Conservation (phyloP, 306 rosid species). For the Gastrolobium bilobum region DNA sequence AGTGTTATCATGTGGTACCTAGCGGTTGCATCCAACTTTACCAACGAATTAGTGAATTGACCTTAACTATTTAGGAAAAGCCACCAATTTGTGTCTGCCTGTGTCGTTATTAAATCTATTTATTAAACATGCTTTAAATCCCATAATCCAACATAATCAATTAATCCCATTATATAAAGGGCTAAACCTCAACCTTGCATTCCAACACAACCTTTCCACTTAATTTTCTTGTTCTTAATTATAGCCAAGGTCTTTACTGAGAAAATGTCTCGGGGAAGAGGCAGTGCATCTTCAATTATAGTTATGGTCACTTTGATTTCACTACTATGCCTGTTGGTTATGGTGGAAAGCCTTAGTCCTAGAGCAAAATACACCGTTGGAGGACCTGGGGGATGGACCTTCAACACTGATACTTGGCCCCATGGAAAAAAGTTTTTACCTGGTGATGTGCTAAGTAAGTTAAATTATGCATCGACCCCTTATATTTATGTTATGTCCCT, state of each 20-base stretch:
- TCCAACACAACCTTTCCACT: neutral
- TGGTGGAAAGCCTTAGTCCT: constrained; percentile 51
- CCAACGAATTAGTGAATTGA: constrained; percentile 20
- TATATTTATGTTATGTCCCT: neutral
- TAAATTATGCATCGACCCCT: neutral
- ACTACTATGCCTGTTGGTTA: constrained; percentile 51
- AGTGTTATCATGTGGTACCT: neutral
- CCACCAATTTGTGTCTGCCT: constrained; percentile 6
- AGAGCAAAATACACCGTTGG: constrained; percentile 60
- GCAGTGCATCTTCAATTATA: constrained; percentile 59
- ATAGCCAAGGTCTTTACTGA: constrained; percentile 3
- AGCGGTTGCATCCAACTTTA: constrained; percentile 11
- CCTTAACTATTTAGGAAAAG: constrained; percentile 33
- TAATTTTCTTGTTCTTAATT: neutral
- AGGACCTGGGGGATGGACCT: constrained; percentile 68
- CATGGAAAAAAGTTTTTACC: constrained; percentile 64
- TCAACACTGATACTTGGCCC: constrained; percentile 63
- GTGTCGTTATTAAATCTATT: constrained; percentile 25
- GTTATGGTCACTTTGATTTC: constrained; percentile 40
- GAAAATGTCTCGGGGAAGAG: constrained; percentile 70
- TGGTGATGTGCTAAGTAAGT: constrained; percentile 69
- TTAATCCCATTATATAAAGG: constrained; percentile 47
- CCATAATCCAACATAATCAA: constrained; percentile 6
- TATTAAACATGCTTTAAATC: constrained; percentile 16
- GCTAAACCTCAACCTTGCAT: constrained; percentile 35